phyloP scores from a whole-genome alignment of 2,329 filamentous ascomycete genomes.

The Botrytis tulipae region DNA sequence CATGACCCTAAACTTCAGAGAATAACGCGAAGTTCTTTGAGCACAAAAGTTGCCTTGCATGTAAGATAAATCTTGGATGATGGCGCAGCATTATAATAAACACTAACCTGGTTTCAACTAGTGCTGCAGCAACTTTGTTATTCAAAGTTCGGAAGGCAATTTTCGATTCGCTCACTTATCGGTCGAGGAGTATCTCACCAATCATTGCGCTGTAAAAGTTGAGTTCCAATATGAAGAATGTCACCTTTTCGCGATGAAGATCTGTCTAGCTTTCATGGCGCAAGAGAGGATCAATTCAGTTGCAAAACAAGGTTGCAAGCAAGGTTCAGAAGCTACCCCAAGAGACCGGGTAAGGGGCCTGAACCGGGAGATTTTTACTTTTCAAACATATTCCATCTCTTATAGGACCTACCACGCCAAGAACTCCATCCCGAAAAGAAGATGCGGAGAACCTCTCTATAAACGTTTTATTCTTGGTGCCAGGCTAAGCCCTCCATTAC shows the following conservation, averaged over 20 bases:
- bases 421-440: neutral
- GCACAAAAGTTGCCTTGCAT: neutral
- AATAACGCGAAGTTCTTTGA: neutral
- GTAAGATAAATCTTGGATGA: neutral
- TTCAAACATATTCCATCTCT: neutral
- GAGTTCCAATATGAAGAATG: neutral
- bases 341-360: too few relatives aligned
- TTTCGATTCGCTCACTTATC: constrained; percentile 6
- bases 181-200: neutral
- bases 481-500: neutral
- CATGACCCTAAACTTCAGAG: neutral
- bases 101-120: neutral
- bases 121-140: neutral
- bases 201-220: neutral
- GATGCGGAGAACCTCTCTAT: neutral
- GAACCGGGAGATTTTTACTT: neutral
- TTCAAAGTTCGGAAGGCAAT: neutral
- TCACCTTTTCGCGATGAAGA: neutral
- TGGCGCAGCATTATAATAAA: neutral
- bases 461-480: neutral
- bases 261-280: neutral
- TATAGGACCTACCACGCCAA: neutral
- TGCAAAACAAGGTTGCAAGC: neutral
- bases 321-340: too few relatives aligned
- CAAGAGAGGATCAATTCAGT: neutral